phyloP scores from a whole-genome alignment of 768 basidiomycete genomes.

The Lyophyllum shimeji region DNA sequence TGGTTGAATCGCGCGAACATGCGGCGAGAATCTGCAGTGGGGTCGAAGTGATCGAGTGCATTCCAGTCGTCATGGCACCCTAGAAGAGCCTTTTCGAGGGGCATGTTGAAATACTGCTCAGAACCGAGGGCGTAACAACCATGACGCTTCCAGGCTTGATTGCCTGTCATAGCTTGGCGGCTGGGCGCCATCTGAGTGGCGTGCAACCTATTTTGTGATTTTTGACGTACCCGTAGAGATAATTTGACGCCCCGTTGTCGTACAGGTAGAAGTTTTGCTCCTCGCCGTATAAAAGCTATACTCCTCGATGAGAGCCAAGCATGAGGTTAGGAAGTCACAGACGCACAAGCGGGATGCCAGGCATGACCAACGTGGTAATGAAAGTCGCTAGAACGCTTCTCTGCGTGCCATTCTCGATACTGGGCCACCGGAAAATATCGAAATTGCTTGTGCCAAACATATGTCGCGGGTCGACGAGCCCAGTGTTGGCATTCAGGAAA shows the following conservation, averaged over 20 bases:
- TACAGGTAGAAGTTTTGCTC: conserved; percentile 89
- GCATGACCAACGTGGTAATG: conserved; percentile 78
- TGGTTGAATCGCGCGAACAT: conserved; percentile 71
- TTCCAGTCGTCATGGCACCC: conserved; percentile 93
- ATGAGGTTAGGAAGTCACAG: neutral
- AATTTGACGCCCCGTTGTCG: conserved; percentile 89
- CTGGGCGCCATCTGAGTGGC: conserved; percentile 35
- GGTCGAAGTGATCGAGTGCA: conserved; percentile 92
- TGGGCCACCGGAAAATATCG: conserved; percentile 93
- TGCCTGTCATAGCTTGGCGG: conserved; percentile 89
- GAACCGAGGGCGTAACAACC: conserved; percentile 92
- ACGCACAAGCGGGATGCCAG: conserved; percentile 77
- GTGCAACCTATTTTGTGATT: neutral
- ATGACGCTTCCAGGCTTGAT: conserved; percentile 87
- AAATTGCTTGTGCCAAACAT: conserved; percentile 94
- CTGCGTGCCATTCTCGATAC: conserved; percentile 81
- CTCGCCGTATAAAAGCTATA: conserved; percentile 82
- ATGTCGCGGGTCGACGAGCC: conserved; percentile 76
- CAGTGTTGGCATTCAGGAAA: conserved; percentile 71
- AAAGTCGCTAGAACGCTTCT: conserved; percentile 77
- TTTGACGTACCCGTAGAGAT: conserved; percentile 74
- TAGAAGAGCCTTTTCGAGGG: conserved; percentile 71
- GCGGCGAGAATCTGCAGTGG: conserved; percentile 75
- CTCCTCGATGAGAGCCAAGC: neutral
- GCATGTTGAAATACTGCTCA: conserved; percentile 92